These are phyloP conservation scores for Termitomyces sp. DNA, from an alignment of 768 basidiomycete genomes.

Conservation along the genomic window DNA sequence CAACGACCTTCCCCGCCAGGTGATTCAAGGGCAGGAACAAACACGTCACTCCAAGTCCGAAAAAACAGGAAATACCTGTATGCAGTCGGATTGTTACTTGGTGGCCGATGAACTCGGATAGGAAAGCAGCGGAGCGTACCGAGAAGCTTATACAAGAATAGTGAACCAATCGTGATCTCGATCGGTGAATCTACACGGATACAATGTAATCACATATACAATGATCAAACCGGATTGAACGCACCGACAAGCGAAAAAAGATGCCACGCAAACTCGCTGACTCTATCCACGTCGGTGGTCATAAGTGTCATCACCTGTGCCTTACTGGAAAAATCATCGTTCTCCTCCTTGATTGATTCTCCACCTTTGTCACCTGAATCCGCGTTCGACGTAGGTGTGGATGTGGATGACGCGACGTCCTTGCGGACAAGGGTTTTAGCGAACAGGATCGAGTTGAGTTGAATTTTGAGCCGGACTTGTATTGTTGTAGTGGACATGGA, in stretches of 20 bases:
- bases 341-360: conserved; percentile 22
- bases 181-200: conserved; percentile 58
- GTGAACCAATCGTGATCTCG: conserved; percentile 67
- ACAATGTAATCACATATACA: neutral
- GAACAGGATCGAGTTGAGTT: conserved; percentile 81
- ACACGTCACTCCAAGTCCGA: conserved; percentile 72
- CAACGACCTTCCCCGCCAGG: conserved; percentile 73
- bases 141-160: conserved; percentile 73
- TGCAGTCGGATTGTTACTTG: neutral
- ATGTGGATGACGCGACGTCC: conserved; percentile 67
- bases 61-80: conserved; percentile 61
- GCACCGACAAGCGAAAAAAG: conserved; percentile 67
- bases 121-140: conserved; percentile 32
- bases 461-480: conserved; percentile 64
- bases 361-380: conserved; percentile 8
- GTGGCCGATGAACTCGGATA: neutral
- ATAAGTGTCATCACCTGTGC: conserved; percentile 91
- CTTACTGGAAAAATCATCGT: conserved; percentile 60
- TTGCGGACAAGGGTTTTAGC: conserved; percentile 84
- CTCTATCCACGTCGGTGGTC: conserved; percentile 91
- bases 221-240: neutral
- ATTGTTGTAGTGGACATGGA: conserved; percentile 61
- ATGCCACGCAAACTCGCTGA: conserved; percentile 81
- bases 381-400: conserved; percentile 18
- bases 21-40: conserved; percentile 77